Evolutionary conservation across 2,329 filamentous ascomycete genomes (phyloP).

Genomic region (Fusarium anguioides): DNA sequence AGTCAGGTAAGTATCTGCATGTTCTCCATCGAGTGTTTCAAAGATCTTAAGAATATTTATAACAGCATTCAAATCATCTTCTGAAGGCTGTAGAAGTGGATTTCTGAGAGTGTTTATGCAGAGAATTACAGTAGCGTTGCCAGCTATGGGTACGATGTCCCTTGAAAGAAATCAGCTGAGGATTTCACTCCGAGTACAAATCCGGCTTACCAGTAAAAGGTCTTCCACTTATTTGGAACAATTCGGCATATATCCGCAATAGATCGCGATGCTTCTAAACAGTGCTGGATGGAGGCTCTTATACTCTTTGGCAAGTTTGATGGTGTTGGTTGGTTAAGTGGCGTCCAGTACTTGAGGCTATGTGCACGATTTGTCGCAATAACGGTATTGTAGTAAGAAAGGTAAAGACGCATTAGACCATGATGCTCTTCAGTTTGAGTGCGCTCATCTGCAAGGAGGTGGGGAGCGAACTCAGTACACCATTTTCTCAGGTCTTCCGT

Average conservation of each 20-base stretch:
- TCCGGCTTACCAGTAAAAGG: background rate
- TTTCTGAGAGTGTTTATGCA: background rate
- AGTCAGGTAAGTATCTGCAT: background rate
- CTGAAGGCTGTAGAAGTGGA: background rate
- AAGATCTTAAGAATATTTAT: background rate
- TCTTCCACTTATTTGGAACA: background rate
- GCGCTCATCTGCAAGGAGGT: background rate
- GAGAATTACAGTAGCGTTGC: background rate
- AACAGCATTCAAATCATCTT: too few relatives aligned
- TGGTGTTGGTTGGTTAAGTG: background rate
- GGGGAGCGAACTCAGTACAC: background rate
- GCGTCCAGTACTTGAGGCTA: background rate
- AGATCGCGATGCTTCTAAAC: background rate
- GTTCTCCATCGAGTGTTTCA: background rate
- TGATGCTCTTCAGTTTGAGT: background rate
- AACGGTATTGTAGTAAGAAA: background rate
- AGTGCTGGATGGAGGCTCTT: background rate
- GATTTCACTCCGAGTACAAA: too few relatives aligned
- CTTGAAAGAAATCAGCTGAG: too few relatives aligned
- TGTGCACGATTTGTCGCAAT: background rate
- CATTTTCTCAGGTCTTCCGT: background rate
- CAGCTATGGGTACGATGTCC: background rate
- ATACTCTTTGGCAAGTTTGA: background rate
- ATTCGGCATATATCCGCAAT: background rate
- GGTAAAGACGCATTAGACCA: background rate